phyloP scores from a whole-genome alignment of 140 eudicot species.

The Erigeron philadelphicus region DNA sequence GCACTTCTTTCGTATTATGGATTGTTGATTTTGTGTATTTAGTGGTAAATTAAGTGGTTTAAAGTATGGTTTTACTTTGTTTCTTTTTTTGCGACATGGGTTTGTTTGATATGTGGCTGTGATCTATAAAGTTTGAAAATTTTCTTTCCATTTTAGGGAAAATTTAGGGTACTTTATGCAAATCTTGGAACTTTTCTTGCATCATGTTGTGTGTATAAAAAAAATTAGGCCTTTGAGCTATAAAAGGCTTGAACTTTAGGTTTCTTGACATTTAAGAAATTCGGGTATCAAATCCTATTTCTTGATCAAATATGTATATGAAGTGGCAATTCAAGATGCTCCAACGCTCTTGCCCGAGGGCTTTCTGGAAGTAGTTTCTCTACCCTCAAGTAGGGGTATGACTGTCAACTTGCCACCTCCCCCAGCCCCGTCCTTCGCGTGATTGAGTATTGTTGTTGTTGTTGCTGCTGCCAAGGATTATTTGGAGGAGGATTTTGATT shows the following conservation, averaged over 20 bases:
- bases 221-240: constrained; percentile 15
- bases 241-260: constrained; percentile 17
- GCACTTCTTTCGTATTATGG: neutral
- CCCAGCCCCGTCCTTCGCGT: no score
- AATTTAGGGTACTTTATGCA: constrained; percentile 16
- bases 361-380: no score
- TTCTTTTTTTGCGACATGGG: constrained; percentile 23
- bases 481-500: constrained; percentile 17
- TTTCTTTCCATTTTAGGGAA: constrained; percentile 8
- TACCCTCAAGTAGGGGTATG: no score
- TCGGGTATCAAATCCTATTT: neutral
- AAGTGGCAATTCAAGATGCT: neutral
- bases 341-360: no score
- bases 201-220: constrained; percentile 13
- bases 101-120: constrained; percentile 11
- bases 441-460: neutral
- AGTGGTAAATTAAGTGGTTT: neutral
- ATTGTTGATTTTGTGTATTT: neutral
- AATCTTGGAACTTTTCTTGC: constrained; percentile 24
- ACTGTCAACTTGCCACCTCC: no score
- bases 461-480: neutral
- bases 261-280: constrained; percentile 22
- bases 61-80: constrained; percentile 13
- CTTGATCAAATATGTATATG: neutral
- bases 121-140: constrained; percentile 9